Evolutionary conservation across 2,329 filamentous ascomycete genomes (phyloP), one percentile per base, ranked within the genome.

Genomic region (Cladosporium sp.): DNA sequence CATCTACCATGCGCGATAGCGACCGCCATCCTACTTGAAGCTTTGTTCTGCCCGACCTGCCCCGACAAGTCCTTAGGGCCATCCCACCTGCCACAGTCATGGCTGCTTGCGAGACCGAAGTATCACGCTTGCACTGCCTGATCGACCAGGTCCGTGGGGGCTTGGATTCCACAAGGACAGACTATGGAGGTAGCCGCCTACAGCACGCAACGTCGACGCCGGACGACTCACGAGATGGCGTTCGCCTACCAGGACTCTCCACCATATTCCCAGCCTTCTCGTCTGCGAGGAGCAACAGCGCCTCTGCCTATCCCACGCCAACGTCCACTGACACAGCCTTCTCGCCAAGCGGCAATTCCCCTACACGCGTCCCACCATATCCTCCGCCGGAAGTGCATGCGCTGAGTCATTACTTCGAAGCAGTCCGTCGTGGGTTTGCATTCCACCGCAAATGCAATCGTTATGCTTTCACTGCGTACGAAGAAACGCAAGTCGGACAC

Each of bases 371-470:
- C 28, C 9, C 28, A 32, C 28, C 28, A 32, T 10, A 4, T 32
- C 2, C 12, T 10, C 28, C 28, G 8, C 28, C 28, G 28, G 39
- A 55, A 12, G 19, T 28, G 20, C 28, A 55, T 20, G 51, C 51
- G n/a, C 20, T 55, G 17, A 47, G 32, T 19, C 45, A 28, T 15
- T 22, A 55, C 25, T n/a, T 55, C 28, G 28, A 55, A 13, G 51
- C 40, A n/a, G 20, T 55, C 10, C 40, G 40, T 4, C 40, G 37
- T 3, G 51, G 51, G 19, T 55, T 45, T 15, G 51, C 51, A 5
- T 55, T 55, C 40, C 51, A 55, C 39, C 51, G 40, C 12, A 25
- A 37, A 37, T 55, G 51, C 32, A 55, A 45, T 9, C 51, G 40
- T 9, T 25, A 55, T 12, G 8, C 20, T 17, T 55, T 55, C 32